A percentile compares a stretch with the other conserved stretches of the same genome.
phyloP scores from a whole-genome alignment of 495 filamentous ascomycete species.

The Tuber magnatum region DNA sequence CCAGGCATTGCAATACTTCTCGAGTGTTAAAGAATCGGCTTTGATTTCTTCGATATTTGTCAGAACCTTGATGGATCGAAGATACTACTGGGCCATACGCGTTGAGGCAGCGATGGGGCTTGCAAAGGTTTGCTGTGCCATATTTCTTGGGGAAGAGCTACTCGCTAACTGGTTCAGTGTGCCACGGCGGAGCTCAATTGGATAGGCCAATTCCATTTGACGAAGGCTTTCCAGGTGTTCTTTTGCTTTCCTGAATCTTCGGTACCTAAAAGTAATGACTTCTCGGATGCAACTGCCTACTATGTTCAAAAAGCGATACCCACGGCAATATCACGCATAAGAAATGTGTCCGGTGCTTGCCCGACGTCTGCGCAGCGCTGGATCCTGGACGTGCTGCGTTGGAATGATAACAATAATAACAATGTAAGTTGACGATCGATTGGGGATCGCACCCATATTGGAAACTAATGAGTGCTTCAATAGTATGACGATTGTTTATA shows the following conservation, averaged over 20 bases:
- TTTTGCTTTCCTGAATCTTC: conserved; percentile 70
- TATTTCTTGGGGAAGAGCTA: not conserved
- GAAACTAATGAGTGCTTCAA: conserved; percentile 7
- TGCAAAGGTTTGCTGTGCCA: conserved; percentile 43
- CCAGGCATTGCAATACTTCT: conserved; percentile 39
- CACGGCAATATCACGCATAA: conserved; percentile 66
- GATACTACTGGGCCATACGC: conserved; percentile 91
- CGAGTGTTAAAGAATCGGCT: conserved; percentile 41
- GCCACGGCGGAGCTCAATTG: conserved; percentile 62
- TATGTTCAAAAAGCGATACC: conserved; percentile 74
- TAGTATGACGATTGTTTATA: conserved; percentile 81
- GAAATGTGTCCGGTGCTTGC: conserved; percentile 67
- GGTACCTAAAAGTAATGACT: conserved; percentile 82
- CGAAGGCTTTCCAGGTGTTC: conserved; percentile 73
- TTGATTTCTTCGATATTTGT: conserved; percentile 78
- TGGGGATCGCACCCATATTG: conserved; percentile 6
- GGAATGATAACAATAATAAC: conserved; percentile 90
- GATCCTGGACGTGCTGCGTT: conserved; percentile 76
- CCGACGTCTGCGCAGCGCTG: conserved; percentile 68
- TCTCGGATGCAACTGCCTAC: conserved; percentile 73
- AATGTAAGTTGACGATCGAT: conserved; percentile 44
- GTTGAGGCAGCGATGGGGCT: conserved; percentile 69
- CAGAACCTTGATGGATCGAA: conserved; percentile 77
- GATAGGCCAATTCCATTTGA: conserved; percentile 76
- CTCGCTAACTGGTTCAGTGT: conserved; percentile 44